Evolutionary conservation across 805 yeast genomes (phyloP).

Genomic region (Ogataea nitratoaversa): DNA sequence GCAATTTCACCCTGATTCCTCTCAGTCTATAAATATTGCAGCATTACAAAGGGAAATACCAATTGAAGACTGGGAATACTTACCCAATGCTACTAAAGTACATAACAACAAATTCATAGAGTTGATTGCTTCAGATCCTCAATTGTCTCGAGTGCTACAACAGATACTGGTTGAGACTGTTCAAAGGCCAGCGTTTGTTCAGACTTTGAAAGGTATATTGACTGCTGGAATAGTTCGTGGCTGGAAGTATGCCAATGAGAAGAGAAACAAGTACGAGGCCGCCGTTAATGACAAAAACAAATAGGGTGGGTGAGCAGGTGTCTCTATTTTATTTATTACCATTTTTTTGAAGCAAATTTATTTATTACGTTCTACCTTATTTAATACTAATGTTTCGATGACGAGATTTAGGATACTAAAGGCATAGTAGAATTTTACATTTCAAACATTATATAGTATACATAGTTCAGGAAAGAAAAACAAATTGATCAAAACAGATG

Average conservation of each 20-base stretch:
- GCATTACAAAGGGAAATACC: constrained; percentile 24
- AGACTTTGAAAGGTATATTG: constrained; percentile 75
- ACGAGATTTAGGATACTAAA: too few species aligned
- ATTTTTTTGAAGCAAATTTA: too few species aligned
- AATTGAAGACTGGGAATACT: constrained; percentile 31
- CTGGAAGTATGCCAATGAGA: constrained; percentile 71
- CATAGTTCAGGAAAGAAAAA: too few species aligned
- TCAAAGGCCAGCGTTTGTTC: constrained; percentile 63
- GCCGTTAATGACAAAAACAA: neutral
- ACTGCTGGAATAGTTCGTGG: constrained; percentile 82
- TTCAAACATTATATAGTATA: neutral
- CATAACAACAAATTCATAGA: constrained; percentile 33
- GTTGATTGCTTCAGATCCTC: constrained; percentile 39
- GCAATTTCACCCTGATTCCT: too few species aligned
- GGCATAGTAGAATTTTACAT: constrained; percentile 3
- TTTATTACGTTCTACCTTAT: too few species aligned
- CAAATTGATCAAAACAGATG: too few species aligned
- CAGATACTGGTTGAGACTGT: constrained; percentile 53
- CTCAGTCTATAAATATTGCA: neutral
- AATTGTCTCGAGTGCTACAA: constrained; percentile 32
- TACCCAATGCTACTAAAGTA: constrained; percentile 22
- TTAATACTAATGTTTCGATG: too few species aligned
- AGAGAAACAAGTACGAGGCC: constrained; percentile 37
- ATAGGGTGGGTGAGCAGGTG: too few species aligned
- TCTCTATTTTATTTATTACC: too few species aligned